These are phyloP conservation scores for Thinopyrum elongatum DNA, from an alignment of 176 grass and related monocot species.

Conservation along the genomic window DNA sequence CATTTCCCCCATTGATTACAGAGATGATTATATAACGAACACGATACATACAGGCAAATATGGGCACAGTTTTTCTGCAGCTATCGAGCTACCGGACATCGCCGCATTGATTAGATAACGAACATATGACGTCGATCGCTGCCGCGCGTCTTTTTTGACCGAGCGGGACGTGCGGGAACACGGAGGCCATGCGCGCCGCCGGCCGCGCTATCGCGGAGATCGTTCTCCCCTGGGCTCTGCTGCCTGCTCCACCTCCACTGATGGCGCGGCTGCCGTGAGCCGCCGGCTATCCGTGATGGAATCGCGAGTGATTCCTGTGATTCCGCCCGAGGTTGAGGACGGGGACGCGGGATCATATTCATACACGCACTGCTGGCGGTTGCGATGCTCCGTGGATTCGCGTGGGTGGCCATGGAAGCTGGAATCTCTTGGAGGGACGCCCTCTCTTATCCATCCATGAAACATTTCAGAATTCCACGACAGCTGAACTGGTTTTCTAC, in stretches of 20 bases:
- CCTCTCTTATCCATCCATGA: background rate
- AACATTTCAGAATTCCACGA: background rate
- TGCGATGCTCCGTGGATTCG: background rate
- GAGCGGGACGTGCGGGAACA: constrained; percentile 4
- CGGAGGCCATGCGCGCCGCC: background rate
- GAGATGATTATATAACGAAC: constrained; percentile 31
- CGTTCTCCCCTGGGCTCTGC: background rate
- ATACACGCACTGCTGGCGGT: background rate
- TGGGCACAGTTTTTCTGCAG: constrained; percentile 10
- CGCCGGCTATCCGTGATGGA: constrained; percentile 17
- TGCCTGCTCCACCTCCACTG: background rate
- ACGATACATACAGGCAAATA: background rate
- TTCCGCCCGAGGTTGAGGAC: background rate
- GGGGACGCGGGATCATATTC: background rate
- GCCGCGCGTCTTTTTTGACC: background rate
- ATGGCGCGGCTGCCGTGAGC: constrained; percentile 18
- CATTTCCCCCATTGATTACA: constrained; percentile 14
- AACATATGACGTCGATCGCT: constrained; percentile 22
- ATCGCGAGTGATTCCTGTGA: constrained; percentile 23
- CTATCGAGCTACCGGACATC: constrained; percentile 4
- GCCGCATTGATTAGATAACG: constrained; percentile 45
- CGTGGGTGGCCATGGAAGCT: background rate
- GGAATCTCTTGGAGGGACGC: constrained; percentile 38
- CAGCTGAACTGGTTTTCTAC: background rate
- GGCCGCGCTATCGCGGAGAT: background rate